Evolutionary conservation across 129 eudicot species (phyloP).

Genomic region (Helianthus annuus): DNA sequence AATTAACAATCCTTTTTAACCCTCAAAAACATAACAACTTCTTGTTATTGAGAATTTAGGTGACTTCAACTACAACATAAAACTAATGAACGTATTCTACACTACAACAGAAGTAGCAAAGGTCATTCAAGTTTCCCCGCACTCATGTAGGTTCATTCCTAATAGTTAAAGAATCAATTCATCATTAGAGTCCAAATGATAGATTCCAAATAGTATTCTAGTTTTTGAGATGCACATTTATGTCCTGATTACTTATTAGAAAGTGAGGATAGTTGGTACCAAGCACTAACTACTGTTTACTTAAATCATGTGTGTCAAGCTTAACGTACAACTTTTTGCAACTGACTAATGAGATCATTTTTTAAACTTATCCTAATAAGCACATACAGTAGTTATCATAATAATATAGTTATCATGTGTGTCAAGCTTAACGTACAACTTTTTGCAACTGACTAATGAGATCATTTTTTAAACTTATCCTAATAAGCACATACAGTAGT

Average conservation of each 20-base stretch:
- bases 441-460: not conserved
- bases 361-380: not conserved
- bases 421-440: not conserved
- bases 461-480: not conserved
- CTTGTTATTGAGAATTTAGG: not conserved
- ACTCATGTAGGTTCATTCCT: not conserved
- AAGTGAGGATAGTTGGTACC: not conserved
- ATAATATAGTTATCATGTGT: too few species aligned
- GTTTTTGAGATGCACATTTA: not conserved
- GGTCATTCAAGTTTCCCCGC: too few species aligned
- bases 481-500: not conserved
- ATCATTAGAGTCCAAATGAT: not conserved
- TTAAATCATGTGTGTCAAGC: constrained; percentile 2
- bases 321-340: not conserved
- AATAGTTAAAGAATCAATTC: not conserved
- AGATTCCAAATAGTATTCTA: not conserved
- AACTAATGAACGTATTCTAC: not conserved
- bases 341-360: not conserved
- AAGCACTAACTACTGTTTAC: not conserved
- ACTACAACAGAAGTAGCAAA: not conserved
- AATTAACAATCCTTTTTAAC: not conserved
- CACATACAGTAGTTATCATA: not conserved
- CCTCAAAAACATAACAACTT: not conserved
- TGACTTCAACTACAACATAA: not conserved
- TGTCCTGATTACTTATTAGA: not conserved